Percentiles rank a stretch among this genome's conserved stretches.
These are phyloP conservation scores for Skeletonema costatum DNA, from an alignment of 108 stramenopile species.

Conservation along the genomic window DNA sequence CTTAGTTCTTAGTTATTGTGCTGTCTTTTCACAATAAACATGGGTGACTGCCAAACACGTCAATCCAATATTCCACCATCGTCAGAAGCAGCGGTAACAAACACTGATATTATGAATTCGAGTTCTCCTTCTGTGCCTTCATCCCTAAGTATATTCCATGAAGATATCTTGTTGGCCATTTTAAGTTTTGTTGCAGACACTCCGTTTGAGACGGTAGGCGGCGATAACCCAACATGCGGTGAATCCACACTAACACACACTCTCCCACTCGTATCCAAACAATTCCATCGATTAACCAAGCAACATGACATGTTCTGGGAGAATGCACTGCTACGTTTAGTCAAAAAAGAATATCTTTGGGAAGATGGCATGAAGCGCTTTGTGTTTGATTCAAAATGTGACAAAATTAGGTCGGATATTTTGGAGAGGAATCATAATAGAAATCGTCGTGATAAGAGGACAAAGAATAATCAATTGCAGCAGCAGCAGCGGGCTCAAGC, in stretches of 20 bases:
- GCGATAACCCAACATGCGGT: constrained; percentile 5
- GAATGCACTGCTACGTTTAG: constrained; percentile 42
- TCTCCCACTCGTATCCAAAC: constrained; percentile 65
- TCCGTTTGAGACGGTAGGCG: constrained; percentile 45
- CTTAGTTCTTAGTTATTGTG: no score
- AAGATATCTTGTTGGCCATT: constrained; percentile 56
- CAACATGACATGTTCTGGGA: constrained; percentile 60
- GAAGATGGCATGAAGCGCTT: constrained; percentile 46
- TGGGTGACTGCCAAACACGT: neutral
- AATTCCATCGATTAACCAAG: constrained; percentile 47
- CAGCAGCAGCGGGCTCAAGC: neutral
- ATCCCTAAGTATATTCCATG: constrained; percentile 35
- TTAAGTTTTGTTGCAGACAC: constrained; percentile 67
- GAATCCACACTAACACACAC: constrained; percentile 30
- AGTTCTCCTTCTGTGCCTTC: constrained; percentile 3
- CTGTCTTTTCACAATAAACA: neutral
- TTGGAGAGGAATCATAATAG: constrained; percentile 4
- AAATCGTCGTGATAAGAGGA: constrained; percentile 30
- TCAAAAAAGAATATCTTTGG: constrained; percentile 47
- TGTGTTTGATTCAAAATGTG: constrained; percentile 34
- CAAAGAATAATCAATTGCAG: constrained; percentile 15
- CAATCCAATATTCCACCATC: neutral
- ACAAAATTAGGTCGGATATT: constrained; percentile 26
- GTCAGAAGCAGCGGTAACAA: neutral
- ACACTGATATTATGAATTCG: neutral